These are phyloP conservation scores for Violaceomyces palustris DNA, from an alignment of 1,284 basidiomycete genomes.

Conservation along the genomic window DNA sequence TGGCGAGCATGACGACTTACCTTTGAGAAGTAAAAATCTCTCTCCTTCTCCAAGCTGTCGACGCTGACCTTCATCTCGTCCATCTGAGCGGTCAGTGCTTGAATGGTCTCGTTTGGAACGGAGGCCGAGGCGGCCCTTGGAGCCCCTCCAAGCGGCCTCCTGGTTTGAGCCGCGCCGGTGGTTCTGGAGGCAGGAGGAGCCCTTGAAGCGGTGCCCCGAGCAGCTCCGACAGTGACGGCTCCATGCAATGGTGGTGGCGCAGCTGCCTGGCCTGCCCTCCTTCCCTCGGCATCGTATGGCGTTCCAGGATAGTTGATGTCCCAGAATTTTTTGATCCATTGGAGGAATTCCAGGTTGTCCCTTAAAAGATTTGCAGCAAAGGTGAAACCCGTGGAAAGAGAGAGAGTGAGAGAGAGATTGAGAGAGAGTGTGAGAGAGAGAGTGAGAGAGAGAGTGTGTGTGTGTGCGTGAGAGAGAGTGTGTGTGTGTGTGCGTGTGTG, in stretches of 20 bases:
- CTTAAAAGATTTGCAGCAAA: not conserved
- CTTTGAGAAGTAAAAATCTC: slow-evolving; percentile 98
- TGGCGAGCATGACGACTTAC: slow-evolving; percentile 59
- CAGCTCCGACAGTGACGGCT: slow-evolving; percentile 24
- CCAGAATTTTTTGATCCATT: slow-evolving; percentile 97
- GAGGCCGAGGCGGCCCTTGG: slow-evolving; percentile 64
- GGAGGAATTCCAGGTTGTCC: slow-evolving; percentile 97
- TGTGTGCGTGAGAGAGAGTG: not conserved
- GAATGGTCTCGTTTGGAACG: slow-evolving; percentile 55
- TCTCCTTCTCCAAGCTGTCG: slow-evolving; percentile 78
- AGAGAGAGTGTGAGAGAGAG: not conserved
- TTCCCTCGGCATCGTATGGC: slow-evolving; percentile 78
- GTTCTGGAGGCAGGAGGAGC: slow-evolving; percentile 4
- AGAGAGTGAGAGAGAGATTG: not conserved
- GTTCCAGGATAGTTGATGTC: slow-evolving; percentile 83
- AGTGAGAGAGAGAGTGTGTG: not conserved
- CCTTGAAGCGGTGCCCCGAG: slow-evolving; percentile 6
- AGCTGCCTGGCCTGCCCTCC: slow-evolving; percentile 64
- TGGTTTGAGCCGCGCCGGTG: not conserved
- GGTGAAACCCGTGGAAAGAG: not conserved
- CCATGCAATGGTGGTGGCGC: slow-evolving; percentile 46
- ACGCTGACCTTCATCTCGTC: slow-evolving; percentile 76
- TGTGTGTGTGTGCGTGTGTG: not conserved
- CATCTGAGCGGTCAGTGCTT: slow-evolving; percentile 69
- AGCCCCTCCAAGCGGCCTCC: slow-evolving; percentile 58